Conservation (phyloP, 441 rosid species). For the Mallotus repandus region DNA sequence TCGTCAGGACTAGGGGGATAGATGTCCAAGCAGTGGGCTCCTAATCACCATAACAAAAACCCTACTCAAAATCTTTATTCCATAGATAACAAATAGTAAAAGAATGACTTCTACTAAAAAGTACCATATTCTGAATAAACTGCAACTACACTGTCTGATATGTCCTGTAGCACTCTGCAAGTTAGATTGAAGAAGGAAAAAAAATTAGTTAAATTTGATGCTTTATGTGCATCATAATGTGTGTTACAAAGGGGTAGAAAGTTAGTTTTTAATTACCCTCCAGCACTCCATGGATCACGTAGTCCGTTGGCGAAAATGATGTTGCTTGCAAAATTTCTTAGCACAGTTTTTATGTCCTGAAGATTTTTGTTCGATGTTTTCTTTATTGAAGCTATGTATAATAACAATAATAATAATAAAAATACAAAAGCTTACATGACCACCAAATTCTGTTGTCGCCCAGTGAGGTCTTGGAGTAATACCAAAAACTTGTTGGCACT, state of each 20-base stretch:
- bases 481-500: constrained; percentile 15
- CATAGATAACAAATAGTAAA: too few species aligned
- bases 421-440: constrained; percentile 26
- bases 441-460: constrained; percentile 36
- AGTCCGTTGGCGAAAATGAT: constrained; percentile 40
- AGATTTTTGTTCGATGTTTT: background rate
- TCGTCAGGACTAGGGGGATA: background rate
- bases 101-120: too few species aligned
- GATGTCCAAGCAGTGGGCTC: constrained; percentile 7
- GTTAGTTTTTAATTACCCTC: constrained; percentile 4
- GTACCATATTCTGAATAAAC: background rate
- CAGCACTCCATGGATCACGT: constrained; percentile 27
- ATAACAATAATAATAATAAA: too few species aligned
- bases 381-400: too few species aligned
- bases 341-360: constrained; percentile 32
- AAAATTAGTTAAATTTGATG: background rate
- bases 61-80: background rate
- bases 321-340: constrained; percentile 34
- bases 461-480: constrained; percentile 31
- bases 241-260: background rate
- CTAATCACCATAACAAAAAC: background rate
- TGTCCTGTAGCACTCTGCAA: constrained; percentile 17
- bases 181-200: background rate
- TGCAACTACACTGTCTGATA: constrained; percentile 16
- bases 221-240: background rate